Evolutionary conservation across 179 eudicot genomes (phyloP), one percentile per base, ranked within the genome.

Genomic region (Pouteria campechiana): DNA sequence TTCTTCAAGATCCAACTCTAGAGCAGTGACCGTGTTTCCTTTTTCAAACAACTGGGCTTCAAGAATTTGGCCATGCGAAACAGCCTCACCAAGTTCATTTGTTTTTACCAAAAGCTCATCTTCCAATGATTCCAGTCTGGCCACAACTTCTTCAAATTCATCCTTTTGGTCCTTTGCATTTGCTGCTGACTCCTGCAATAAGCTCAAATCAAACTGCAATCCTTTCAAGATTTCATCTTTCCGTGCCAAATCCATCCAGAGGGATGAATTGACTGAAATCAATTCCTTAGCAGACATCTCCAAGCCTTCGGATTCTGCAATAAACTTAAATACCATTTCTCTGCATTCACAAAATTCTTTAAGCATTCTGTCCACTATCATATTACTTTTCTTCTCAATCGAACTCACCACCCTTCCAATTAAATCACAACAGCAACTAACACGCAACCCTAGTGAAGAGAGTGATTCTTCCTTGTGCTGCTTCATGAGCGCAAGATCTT

Each of bases 121-220:
- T 42, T 82, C 94, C 41, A 72, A 55, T 61, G 65, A 64, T 53
- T 61, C 58, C 47, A 82, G 32, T 27, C 70, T 61, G 41, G 61
- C 73, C 21, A 24, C 20, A 43, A 92, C 36, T 59, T 62, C 67
- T 55, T 82, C 71, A 38, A 74, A 70, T 42, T 73, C 77, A 48
- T 68, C 88, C 60, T 81, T 77, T 30, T 76, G 81, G 53, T 79
- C 95, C 60, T 64, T 77, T 27, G 50, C 50, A 47, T 48, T 67
- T 25, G 88, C 78, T 32, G 79, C 71, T 41, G 88, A 73, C 56
- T 92, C 99, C 58, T 92, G 99, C 67, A 92, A 66, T 46, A 87
- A 64, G 17, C 81, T 81, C 31, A 92, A 50, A 59, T 92, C 99
- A 69, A 79, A 87, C 43, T 58, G 53, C 31, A 87, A 49, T 32